Conservation (phyloP, 129 eudicot genomes). For the Centrapalus pauciflorus region DNA sequence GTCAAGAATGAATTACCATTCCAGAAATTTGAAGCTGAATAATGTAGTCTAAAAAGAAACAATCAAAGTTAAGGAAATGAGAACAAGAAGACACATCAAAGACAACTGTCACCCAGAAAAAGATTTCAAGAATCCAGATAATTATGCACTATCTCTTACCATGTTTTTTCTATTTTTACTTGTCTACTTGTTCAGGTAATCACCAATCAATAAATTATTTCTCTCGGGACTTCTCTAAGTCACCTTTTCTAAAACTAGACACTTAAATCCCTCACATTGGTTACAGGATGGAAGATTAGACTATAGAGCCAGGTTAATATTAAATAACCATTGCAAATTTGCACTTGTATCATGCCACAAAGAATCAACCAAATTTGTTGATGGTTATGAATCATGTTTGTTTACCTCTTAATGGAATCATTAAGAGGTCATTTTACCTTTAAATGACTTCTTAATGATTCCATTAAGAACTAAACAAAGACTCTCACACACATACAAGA, state of each 20-base stretch:
- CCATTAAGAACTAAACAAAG: too few species aligned
- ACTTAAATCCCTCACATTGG: not conserved
- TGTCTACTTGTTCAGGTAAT: not conserved
- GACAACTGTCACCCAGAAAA: not conserved
- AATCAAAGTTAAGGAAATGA: not conserved
- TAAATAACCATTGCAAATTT: not conserved
- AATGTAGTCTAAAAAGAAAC: not conserved
- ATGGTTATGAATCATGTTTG: too few species aligned
- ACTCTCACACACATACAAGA: too few species aligned
- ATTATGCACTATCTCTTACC: not conserved
- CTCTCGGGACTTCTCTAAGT: not conserved
- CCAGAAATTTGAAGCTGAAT: not conserved
- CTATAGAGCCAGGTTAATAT: not conserved
- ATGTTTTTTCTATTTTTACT: not conserved
- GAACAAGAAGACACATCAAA: not conserved
- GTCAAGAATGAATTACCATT: not conserved
- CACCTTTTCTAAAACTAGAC: not conserved
- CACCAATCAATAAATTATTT: too few species aligned
- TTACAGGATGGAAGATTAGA: not conserved
- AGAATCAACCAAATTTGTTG: not conserved
- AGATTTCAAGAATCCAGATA: not conserved
- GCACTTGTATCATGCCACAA: not conserved
- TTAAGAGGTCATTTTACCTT: too few species aligned
- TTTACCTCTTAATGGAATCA: too few species aligned
- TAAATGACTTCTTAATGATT: too few species aligned